Evolutionary conservation across 768 basidiomycete species (phyloP).

Genomic region (Daedaleopsis nitida): DNA sequence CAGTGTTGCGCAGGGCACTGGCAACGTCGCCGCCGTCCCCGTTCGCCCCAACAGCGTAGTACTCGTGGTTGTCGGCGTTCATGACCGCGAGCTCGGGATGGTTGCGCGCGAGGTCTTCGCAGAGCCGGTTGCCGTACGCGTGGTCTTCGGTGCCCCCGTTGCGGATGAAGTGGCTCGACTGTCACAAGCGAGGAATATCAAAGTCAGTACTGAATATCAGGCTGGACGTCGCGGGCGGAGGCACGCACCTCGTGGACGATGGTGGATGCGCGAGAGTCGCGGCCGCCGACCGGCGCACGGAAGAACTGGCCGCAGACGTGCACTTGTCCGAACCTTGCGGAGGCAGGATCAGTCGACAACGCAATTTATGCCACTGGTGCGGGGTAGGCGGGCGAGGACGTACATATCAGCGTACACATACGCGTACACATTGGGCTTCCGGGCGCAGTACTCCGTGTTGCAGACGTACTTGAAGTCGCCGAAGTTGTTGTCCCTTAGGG

Average conservation of each 20-base stretch:
- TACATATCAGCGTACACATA: conserved; percentile 8
- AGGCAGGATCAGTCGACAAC: not conserved
- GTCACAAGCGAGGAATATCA: not conserved
- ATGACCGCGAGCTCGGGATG: not conserved
- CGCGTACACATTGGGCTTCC: not conserved
- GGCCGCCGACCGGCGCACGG: not conserved
- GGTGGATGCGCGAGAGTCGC: conserved; percentile 2
- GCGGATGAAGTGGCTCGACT: conserved; percentile 4
- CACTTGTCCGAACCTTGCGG: conserved; percentile 1
- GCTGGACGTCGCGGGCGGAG: not conserved
- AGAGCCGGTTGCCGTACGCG: not conserved
- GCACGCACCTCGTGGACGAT: conserved; percentile 4
- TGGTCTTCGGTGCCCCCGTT: conserved; percentile 6
- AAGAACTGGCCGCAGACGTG: conserved; percentile 11
- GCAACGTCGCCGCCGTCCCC: not conserved
- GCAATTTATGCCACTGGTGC: not conserved
- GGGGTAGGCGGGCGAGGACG: not conserved
- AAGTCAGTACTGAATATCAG: not conserved
- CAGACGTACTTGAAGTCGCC: not conserved
- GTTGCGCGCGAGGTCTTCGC: not conserved
- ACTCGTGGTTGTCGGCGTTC: conserved; percentile 10
- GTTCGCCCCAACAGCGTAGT: not conserved
- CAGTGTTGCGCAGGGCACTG: too few species aligned
- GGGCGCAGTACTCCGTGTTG: not conserved
- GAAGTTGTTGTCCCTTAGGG: not conserved